phyloP scores from a whole-genome alignment of 257 asterid species.

The Solanum rostratum region DNA sequence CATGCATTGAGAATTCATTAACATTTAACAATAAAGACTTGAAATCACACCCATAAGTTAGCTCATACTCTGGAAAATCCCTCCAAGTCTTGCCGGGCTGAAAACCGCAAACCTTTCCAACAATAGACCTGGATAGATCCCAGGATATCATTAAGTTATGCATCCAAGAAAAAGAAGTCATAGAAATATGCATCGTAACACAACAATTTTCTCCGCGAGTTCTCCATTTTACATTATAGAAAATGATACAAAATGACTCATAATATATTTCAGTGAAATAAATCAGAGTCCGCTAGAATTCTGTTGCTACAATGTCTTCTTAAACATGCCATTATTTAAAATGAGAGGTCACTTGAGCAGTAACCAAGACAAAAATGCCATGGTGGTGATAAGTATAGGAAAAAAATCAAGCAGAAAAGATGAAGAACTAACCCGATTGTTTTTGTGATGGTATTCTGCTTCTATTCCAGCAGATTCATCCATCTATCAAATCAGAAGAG shows the following conservation, averaged over 20 bases:
- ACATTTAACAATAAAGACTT: background rate
- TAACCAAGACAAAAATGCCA: background rate
- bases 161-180: background rate
- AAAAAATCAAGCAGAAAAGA: background rate
- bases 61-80: slow-evolving; percentile 79
- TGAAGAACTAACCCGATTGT: slow-evolving; percentile 52
- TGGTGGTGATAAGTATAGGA: background rate
- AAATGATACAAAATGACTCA: background rate
- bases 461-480: slow-evolving; percentile 94
- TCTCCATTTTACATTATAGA: background rate
- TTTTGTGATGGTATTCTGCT: slow-evolving; percentile 94
- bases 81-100: slow-evolving; percentile 97
- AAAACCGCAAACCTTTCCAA: slow-evolving; percentile 97
- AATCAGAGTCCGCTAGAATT: background rate
- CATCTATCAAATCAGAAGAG: slow-evolving; percentile 50
- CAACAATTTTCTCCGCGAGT: background rate
- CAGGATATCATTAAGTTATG: background rate
- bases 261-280: background rate
- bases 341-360: background rate
- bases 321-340: background rate
- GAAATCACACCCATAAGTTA: background rate
- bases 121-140: slow-evolving; percentile 64
- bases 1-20: background rate
- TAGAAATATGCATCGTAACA: background rate
- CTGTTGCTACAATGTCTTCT: background rate